These are phyloP conservation scores for Saccharomyces uvarum DNA, from an alignment of 1,139 yeast species.

Conservation along the genomic window DNA sequence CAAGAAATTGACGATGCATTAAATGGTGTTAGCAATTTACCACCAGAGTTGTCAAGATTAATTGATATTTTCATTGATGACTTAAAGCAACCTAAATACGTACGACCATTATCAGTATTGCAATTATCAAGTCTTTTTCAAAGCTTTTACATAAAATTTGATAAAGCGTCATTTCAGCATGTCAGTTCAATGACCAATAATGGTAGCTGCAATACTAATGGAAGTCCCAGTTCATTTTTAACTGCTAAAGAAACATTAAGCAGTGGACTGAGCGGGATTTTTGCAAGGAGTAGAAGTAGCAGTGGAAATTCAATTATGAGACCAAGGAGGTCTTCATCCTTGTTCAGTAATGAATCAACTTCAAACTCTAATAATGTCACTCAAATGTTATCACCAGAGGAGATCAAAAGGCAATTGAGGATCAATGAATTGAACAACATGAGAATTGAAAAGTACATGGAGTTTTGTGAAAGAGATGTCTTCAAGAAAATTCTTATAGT, in stretches of 20 bases:
- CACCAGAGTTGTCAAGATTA: slow-evolving; percentile 30
- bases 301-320: slow-evolving; percentile 15
- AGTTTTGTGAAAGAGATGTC: slow-evolving; percentile 26
- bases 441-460: slow-evolving; percentile 28
- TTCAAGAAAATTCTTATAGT: slow-evolving; percentile 26
- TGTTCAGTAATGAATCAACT: slow-evolving; percentile 25
- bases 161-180: slow-evolving; percentile 25
- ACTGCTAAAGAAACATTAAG: slow-evolving; percentile 27
- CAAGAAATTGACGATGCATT: slow-evolving; percentile 22
- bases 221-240: slow-evolving; percentile 13
- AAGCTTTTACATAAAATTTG: slow-evolving; percentile 38
- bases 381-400: slow-evolving; percentile 28
- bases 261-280: slow-evolving; percentile 31
- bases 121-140: slow-evolving; percentile 50
- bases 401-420: slow-evolving; percentile 22
- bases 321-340: slow-evolving; percentile 24
- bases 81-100: slow-evolving; percentile 49
- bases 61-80: slow-evolving; percentile 42
- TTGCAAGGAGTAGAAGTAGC: slow-evolving; percentile 31
- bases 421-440: slow-evolving; percentile 21
- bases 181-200: slow-evolving; percentile 8
- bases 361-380: slow-evolving; percentile 12
- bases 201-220: slow-evolving; percentile 1
- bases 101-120: slow-evolving; percentile 44
- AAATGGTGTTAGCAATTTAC: slow-evolving; percentile 24